Base-by-base conservation (phyloP, 805 yeast genomes). In the Metschnikowia shivogae region DNA sequence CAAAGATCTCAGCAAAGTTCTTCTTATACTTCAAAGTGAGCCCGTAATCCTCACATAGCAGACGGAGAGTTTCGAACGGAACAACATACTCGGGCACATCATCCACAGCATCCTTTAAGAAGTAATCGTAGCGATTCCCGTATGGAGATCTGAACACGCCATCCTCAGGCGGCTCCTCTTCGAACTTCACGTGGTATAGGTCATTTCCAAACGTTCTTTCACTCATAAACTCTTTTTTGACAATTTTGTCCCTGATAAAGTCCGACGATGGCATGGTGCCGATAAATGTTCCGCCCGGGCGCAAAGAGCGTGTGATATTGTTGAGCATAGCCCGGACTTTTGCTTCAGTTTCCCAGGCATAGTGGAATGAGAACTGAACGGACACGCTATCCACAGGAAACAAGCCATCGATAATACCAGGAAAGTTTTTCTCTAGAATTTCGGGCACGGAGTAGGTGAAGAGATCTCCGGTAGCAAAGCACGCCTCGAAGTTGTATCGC, bases 61-160 rank as follows among this genome's bases (percentile, higher is more conserved):
- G 79, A 63, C 96, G 75, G 46, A 93, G 78, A 1, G 83, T 78
- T 58, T 92, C 97, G 64, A 93, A 89, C 1, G 97, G 98, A 6
- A 93, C 97, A 5, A 93, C 95, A 58, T 86, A 93, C 60, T 93
- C 99, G 0, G 98, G 98, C 20, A 93, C 97, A 57, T 93, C 84
- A 50, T 89, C 97, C 39, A 93, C 92, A 0, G 99, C 99, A 67
- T 93, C 99, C 52, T 82, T 82, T 47, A 93, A 68, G 67, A 73
- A 87, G 61, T 86, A 93, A 43, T 78, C 80, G 63, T 93, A 93
- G 56, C 79, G 74, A 63, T 90, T 86, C 0, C 99, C 99, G 60
- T 72, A 89, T 0, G 93, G 86, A 1, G 82, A 77, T 8, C 80
- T 68, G 58, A 87, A 88, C 39, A 77, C 80, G 2, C 92, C 89